Evolutionary conservation across 345 rosid species (phyloP).

Genomic region (Pistacia atlantica): DNA sequence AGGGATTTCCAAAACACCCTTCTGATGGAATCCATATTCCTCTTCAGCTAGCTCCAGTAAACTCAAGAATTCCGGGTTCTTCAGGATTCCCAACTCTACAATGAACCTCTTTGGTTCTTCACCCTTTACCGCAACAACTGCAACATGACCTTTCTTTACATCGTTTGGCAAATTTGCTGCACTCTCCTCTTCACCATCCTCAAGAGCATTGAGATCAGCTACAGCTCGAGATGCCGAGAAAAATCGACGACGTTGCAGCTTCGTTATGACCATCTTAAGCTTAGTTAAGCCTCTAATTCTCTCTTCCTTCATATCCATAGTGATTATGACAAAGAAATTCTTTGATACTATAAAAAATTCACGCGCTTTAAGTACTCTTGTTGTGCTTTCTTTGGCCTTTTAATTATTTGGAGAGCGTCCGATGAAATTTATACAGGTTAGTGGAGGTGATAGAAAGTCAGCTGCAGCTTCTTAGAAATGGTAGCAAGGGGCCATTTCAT

Average conservation of each 20-base stretch:
- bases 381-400: neutral
- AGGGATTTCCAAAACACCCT: constrained; percentile 48
- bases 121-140: constrained; percentile 47
- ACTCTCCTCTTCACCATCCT: constrained; percentile 19
- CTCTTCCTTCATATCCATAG: constrained; percentile 22
- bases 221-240: constrained; percentile 20
- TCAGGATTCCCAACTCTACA: constrained; percentile 44
- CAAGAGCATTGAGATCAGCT: neutral
- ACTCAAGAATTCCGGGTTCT: constrained; percentile 47
- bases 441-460: constrained; percentile 14
- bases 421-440: constrained; percentile 3
- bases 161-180: constrained; percentile 32
- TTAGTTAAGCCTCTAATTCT: constrained; percentile 24
- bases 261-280: constrained; percentile 31
- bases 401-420: neutral
- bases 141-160: constrained; percentile 54
- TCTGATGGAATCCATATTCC: constrained; percentile 52
- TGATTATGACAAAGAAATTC: neutral
- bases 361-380: neutral
- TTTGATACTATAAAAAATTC: neutral
- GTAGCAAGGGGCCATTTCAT: constrained; percentile 15
- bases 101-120: constrained; percentile 52
- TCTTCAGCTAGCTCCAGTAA: constrained; percentile 53
- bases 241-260: constrained; percentile 21
- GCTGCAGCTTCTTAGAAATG: constrained; percentile 28